These are phyloP conservation scores for Akebia trifoliata DNA, from an alignment of 164 flowering plant genomes.

Conservation along the genomic window DNA sequence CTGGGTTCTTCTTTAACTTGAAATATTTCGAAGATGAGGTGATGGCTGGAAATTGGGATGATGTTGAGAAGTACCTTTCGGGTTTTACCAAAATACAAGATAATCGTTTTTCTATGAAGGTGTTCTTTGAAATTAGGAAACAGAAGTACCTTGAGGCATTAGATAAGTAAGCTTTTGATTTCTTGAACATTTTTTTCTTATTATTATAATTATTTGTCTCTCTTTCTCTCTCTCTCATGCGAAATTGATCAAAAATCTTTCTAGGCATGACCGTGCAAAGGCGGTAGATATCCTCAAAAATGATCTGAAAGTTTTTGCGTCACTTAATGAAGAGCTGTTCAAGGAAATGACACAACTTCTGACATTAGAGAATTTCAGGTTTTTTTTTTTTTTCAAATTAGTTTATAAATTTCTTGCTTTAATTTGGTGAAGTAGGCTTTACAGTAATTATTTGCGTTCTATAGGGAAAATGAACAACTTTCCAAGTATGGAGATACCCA, in stretches of 20 bases:
- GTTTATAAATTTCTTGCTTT: neutral
- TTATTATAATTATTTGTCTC: neutral
- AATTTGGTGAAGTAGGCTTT: neutral
- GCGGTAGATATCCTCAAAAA: slow-evolving; percentile 80
- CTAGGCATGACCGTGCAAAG: slow-evolving; percentile 72
- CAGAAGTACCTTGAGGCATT: slow-evolving; percentile 92
- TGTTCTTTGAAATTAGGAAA: slow-evolving; percentile 85
- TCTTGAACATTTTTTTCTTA: neutral
- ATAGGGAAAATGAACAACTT: slow-evolving; percentile 81
- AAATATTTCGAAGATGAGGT: slow-evolving; percentile 81
- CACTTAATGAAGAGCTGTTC: slow-evolving; percentile 80
- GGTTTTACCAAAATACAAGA: slow-evolving; percentile 85
- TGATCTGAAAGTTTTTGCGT: slow-evolving; percentile 76
- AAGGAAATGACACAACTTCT: too few species aligned
- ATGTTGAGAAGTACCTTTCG: slow-evolving; percentile 76
- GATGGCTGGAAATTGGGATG: slow-evolving; percentile 81
- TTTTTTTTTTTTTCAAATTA: neutral
- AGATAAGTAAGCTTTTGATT: slow-evolving; percentile 51
- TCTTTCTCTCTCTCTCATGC: neutral
- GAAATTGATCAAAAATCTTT: slow-evolving; percentile 6
- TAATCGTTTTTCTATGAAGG: slow-evolving; percentile 82
- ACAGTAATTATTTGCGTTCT: neutral
- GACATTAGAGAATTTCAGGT: slow-evolving; percentile 84
- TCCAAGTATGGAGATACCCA: slow-evolving; percentile 85
- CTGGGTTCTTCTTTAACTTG: slow-evolving; percentile 91